Base-by-base conservation (phyloP, 805 yeast species). In the Wickerhamomyces ciferrii region DNA sequence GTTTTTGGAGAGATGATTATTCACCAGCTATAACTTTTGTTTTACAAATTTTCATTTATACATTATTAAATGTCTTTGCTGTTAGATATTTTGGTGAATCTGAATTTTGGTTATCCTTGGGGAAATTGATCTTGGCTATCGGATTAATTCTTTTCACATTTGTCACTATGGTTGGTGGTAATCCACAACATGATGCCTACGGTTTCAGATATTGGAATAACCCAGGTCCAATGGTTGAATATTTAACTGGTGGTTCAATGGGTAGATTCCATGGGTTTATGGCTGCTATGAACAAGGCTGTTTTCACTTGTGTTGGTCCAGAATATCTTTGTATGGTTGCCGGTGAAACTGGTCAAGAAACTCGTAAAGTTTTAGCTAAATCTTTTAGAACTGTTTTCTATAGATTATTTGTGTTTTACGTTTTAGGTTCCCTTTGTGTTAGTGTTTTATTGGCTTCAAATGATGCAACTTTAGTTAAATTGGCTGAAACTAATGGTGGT, bases 281-380 rank as follows among this genome's bases (percentile, higher is more conserved):
- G 59, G 76, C 83, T 1, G 84, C 91, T 49, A 65, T 87, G 44
- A 72, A 78, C 48, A 81, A 79, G 52, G 95, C 94, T 9, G 69
- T 84, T 38, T 87, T 85, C 61, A 83, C 92, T 18, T 78, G 85
- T 53, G 86, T 85, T 8, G 96, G 95, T 1, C 94, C 96, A 4
- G 96, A 88, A 65, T 85, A 85, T 55, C 78, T 88, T 34, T 76
- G 90, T 3, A 81, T 86, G 84, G 79, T 87, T 27, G 94, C 95
- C 5, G 86, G 92, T 41, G 96, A 88, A 62, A 76, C 84, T 17
- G 81, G 87, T 15, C 70, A 74, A 43, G 75, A 81, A 57, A 91
- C 96, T 8, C 74, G 95, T 47, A 77, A 76, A 48, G 79, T 79
- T 10, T 67, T 89, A 60, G 88, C 92, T 10, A 74, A 72, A 29